Percentiles rank a stretch among this genome's conserved stretches.
These are phyloP conservation scores for Huiozyma sinensis DNA, from an alignment of 805 yeast species.

Conservation along the genomic window DNA sequence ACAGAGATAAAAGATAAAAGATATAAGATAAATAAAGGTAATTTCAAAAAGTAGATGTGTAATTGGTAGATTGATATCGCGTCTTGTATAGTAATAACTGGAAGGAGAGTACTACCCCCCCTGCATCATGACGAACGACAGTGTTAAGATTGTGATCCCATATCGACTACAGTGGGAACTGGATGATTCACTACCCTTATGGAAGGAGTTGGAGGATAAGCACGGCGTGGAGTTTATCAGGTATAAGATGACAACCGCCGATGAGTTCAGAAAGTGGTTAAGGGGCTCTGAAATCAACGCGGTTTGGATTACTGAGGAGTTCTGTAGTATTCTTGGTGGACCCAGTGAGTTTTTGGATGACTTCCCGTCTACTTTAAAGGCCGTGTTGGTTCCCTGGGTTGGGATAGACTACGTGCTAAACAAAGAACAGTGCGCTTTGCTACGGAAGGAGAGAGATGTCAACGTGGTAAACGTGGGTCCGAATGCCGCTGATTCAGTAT, in stretches of 20 bases:
- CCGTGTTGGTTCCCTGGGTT: slow-evolving; percentile 48
- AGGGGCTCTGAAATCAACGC: slow-evolving; percentile 35
- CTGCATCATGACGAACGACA: background rate
- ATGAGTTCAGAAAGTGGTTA: slow-evolving; percentile 34
- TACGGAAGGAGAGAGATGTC: slow-evolving; percentile 38
- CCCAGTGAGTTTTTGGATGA: slow-evolving; percentile 34
- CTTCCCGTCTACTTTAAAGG: slow-evolving; percentile 38
- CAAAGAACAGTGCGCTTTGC: slow-evolving; percentile 11
- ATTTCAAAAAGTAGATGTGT: too few species aligned
- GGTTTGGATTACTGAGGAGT: slow-evolving; percentile 46
- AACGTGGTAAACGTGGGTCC: slow-evolving; percentile 51
- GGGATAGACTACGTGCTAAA: slow-evolving; percentile 49
- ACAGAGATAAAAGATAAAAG: background rate
- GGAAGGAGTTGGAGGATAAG: slow-evolving; percentile 30
- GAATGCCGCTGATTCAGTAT: slow-evolving; percentile 55
- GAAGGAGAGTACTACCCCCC: background rate
- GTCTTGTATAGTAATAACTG: background rate
- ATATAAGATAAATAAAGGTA: background rate
- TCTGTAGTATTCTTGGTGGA: slow-evolving; percentile 36
- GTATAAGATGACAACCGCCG: slow-evolving; percentile 34
- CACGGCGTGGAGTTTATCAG: slow-evolving; percentile 28
- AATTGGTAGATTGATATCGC: background rate
- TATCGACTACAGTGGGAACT: slow-evolving; percentile 33
- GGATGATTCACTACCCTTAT: slow-evolving; percentile 37
- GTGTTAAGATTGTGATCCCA: slow-evolving; percentile 21